Evolutionary conservation across 1,284 basidiomycete genomes (phyloP), one percentile per base, ranked within the genome.

Genomic region (Naganishia liquefaciens): DNA sequence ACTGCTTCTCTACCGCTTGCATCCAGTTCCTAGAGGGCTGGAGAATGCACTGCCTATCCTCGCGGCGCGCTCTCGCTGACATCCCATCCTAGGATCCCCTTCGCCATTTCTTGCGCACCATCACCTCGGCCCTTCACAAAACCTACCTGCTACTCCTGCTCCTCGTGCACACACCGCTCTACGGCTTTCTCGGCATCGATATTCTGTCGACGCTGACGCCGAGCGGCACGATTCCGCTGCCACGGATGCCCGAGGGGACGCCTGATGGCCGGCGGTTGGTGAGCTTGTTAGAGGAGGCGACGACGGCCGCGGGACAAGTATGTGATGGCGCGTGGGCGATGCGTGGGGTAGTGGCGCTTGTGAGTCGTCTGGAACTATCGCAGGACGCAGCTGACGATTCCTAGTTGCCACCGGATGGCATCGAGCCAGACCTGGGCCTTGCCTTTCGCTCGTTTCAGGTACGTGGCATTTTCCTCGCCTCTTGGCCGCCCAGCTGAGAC

Each of bases 241-340:
- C 25, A 67, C 71, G 2, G n/a, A n/a, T 33, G 28, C 50, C 17
- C 30, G 23, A 9, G 0, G 46, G 55, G 42, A 65, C 69, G 25
- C 72, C 72, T n/a, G 70, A 72, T 51, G 86, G 87, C 2, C 86
- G 89, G 70, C 89, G 89, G 72, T 86, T 91, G 40, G 73, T 91
- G 15, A 87, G 88, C 71, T 75, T 93, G 15, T 76, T 94, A 33
- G 84, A 88, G 58, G 86, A 90, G 75, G 90, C 92, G 7, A 58
- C 62, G 6, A 49, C 33, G 23, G 39, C 33, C 3, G 42, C 19
- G 28, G 37, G 43, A 19, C 55, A 27, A 1, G n/a, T 55, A n/a
- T 87, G 90, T 74, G 78, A 76, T 54, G 90, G 93, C 68, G 91
- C 91, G 2, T 77, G 89, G 57, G 88, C 84, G 70, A 83, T 84